Evolutionary conservation across 176 grass and related monocot species (phyloP), one percentile per base, ranked within the genome.

Genomic region (Avena eriantha): DNA sequence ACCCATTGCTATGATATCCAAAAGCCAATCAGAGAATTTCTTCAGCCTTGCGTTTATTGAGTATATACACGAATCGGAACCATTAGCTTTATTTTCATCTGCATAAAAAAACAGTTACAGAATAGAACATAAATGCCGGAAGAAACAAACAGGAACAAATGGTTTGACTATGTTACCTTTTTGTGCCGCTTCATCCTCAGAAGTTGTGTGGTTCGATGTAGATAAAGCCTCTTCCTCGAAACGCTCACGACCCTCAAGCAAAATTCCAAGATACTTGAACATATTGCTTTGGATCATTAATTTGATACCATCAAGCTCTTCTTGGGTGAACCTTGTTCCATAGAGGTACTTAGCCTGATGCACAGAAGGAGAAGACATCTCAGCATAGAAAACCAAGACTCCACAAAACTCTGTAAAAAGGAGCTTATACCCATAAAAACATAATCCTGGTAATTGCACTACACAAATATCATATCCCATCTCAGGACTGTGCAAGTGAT

Each of bases 201-300:
- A 69, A 23, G 2, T 55, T 47, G 72, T 83, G n/a, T 47, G 21
- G 58, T 82, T 69, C 13, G 80, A 76, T 83, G 48, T 87, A 68
- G 92, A 83, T 19, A 98, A 91, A 79, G 88, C 90, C 65, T 98
- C 97, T 92, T 96, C 97, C 77, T 98, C 97, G 1, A 98, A 98
- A 53, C 87, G 92, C 78, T 98, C 97, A 33, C 94, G 97, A 0
- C 92, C 97, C 76, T 98, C 97, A 14, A 98, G 89, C 87, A 98
- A 90, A 93, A 98, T 87, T 29, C 97, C 94, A 43, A 98, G 94
- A 82, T 98, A 98, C 82, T 93, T 98, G 77, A 96, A 98, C 90
- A 98, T 96, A 73, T 96, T 98, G 76, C 94, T 98, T 86, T 98
- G 97, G 34, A 98, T 94, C 94, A 96, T 98, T 21, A 98, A 29